Evolutionary conservation across 306 rosid genomes (phyloP).

Genomic region (Glycyrrhiza uralensis): DNA sequence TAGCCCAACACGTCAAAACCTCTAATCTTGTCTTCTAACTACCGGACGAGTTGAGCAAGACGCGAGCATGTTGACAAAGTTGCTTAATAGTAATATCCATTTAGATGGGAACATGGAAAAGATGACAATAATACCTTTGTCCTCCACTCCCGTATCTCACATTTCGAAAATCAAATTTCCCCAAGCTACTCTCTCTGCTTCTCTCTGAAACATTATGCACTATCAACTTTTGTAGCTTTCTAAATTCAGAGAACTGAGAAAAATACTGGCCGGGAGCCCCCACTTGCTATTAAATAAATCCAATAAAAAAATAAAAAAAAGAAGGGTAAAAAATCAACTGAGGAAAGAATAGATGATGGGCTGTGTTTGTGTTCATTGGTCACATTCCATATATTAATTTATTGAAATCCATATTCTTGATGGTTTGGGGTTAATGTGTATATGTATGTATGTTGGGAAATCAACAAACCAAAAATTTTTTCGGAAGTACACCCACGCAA

Average conservation of each 20-base stretch:
- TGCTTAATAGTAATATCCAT: constrained; percentile 14
- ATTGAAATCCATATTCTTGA: background rate
- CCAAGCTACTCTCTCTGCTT: background rate
- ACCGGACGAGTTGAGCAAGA: constrained; percentile 52
- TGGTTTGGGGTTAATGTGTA: constrained; percentile 12
- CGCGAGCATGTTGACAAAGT: constrained; percentile 58
- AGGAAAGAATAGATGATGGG: background rate
- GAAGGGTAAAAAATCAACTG: constrained; percentile 15
- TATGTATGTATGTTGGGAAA: too few species aligned
- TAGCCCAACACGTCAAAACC: constrained; percentile 36
- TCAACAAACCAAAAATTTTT: too few species aligned
- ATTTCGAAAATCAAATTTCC: constrained; percentile 26
- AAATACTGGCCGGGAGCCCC: background rate
- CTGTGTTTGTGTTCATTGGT: constrained; percentile 1
- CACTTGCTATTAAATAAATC: background rate
- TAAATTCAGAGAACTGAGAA: constrained; percentile 17
- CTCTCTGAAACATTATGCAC: background rate
- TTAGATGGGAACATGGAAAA: constrained; percentile 43
- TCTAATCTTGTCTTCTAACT: constrained; percentile 54
- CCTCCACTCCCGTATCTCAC: constrained; percentile 34
- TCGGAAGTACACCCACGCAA: too few species aligned
- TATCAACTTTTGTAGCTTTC: constrained; percentile 17
- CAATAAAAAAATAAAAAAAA: background rate
- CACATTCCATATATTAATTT: background rate
- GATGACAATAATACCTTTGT: constrained; percentile 50